Percentiles rank a stretch among this genome's conserved stretches.
Conservation (phyloP, 768 basidiomycete genomes). For the Lentinula sp. region DNA sequence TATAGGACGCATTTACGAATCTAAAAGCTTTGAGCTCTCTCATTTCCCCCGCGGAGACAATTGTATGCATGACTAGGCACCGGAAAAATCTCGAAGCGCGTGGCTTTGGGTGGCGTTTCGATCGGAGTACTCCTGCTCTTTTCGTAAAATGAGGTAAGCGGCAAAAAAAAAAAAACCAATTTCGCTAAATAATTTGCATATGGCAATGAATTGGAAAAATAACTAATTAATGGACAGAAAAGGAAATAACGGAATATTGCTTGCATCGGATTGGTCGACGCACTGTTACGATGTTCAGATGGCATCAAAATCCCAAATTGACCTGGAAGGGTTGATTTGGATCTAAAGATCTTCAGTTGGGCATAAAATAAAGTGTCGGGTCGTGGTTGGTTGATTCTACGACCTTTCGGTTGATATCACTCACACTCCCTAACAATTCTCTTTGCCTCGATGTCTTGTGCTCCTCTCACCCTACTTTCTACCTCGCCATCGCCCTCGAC, state of each 20-base stretch:
- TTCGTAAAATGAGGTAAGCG: neutral
- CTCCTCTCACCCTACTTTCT: neutral
- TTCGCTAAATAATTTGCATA: neutral
- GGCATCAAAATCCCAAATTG: neutral
- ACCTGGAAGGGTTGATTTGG: neutral
- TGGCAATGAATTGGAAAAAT: neutral
- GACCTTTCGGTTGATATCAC: neutral
- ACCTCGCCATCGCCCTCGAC: neutral
- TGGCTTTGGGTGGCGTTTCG: neutral
- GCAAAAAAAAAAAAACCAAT: neutral
- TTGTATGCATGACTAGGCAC: neutral
- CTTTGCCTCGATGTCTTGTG: neutral
- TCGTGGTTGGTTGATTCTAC: neutral
- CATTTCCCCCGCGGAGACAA: neutral
- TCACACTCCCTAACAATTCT: neutral
- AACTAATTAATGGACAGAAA: neutral
- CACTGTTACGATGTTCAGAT: neutral
- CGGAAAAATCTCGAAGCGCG: neutral
- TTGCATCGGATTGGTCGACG: neutral
- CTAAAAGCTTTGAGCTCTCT: neutral
- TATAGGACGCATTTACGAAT: neutral
- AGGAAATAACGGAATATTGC: neutral
- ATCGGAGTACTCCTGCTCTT: neutral
- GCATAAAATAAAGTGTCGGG: neutral
- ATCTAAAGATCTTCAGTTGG: neutral